Percentiles rank a stretch among this genome's conserved stretches.
Conservation (phyloP, 208 protist species). For the Crithidia expoeki region DNA sequence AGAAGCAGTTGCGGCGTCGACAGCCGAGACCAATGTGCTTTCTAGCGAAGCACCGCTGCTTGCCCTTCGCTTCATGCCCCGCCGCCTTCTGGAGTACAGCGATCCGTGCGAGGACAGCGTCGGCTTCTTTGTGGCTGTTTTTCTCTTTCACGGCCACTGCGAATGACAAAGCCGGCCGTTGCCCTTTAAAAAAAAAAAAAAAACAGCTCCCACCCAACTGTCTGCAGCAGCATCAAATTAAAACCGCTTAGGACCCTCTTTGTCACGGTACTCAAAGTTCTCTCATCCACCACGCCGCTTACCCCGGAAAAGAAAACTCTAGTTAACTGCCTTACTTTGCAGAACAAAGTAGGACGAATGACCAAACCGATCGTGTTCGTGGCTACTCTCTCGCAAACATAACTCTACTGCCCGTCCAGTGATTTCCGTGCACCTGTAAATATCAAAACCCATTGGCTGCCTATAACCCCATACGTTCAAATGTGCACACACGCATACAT, state of each 20-base stretch:
- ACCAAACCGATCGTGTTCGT: neutral
- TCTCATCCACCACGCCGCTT: too few species aligned
- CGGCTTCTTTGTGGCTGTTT: constrained; percentile 72
- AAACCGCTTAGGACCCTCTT: too few species aligned
- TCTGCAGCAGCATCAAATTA: too few species aligned
- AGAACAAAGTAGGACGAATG: too few species aligned
- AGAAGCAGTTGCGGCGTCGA: constrained; percentile 11
- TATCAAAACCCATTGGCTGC: neutral
- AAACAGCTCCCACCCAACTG: too few species aligned
- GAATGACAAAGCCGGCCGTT: too few species aligned
- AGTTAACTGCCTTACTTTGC: too few species aligned
- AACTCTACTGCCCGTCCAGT: neutral
- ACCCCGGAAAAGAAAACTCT: too few species aligned
- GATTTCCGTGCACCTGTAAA: too few species aligned
- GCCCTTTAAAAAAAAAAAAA: too few species aligned
- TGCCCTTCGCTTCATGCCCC: constrained; percentile 62
- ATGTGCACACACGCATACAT: constrained; percentile 9
- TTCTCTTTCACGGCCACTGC: constrained; percentile 23
- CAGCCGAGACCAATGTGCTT: neutral
- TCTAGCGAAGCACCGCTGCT: constrained; percentile 34
- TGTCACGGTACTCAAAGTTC: too few species aligned
- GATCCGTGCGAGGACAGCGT: constrained; percentile 45
- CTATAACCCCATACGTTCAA: neutral
- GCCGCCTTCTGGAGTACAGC: constrained; percentile 4
- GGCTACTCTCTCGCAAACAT: neutral